Evolutionary conservation across 495 filamentous ascomycete species (phyloP), one percentile per base, ranked within the genome.

Genomic region (Pseudoneurospora amorphoporcata): DNA sequence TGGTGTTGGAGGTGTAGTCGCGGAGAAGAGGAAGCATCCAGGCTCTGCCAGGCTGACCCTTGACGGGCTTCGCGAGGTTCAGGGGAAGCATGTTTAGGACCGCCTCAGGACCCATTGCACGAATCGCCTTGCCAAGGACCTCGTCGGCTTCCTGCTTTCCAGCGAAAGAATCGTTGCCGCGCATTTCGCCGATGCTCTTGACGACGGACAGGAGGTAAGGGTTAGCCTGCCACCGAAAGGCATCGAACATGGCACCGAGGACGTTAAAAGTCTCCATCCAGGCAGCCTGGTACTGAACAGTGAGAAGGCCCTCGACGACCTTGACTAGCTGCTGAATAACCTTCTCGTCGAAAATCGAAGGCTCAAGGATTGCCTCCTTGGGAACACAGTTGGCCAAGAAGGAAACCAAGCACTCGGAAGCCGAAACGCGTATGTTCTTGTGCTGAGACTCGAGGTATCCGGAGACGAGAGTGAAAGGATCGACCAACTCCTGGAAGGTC

Each of bases 241-340:
- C 86, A 71, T 95, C 91, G 73, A 98, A 95, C 79, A 95, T 90
- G 39, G 92, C 91, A n/a, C 88, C 89, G 69, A 96, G 86, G 10
- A 98, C 91, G 75, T 91, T 93, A 83, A 98, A 98, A 9, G 96
- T 92, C 78, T 98, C 95, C 83, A 91, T 89, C 96, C 95, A 99
- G 1, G 96, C 95, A 19, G 90, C 88, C 79, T 98, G 95, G 78
- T 93, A 98, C 77, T 94, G 95, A 14, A 98, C 89, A 69, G 88
- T 94, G 17, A 99, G 85, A 37, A 98, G 87, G 69, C 89, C 87
- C 42, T 86, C 87, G 0, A 90, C 88, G 2, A 85, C 84, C 74
- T 87, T 87, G 4, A 90, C 90, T 38, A 99, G 77, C 74, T 91
- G 91, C 77, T 91, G 89, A 12, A 99, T 83, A 0, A 90, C 85